Evolutionary conservation across 2,329 filamentous ascomycete genomes (phyloP), one percentile per base, ranked within the genome.

Genomic region (Aureobasidium melanogenum): DNA sequence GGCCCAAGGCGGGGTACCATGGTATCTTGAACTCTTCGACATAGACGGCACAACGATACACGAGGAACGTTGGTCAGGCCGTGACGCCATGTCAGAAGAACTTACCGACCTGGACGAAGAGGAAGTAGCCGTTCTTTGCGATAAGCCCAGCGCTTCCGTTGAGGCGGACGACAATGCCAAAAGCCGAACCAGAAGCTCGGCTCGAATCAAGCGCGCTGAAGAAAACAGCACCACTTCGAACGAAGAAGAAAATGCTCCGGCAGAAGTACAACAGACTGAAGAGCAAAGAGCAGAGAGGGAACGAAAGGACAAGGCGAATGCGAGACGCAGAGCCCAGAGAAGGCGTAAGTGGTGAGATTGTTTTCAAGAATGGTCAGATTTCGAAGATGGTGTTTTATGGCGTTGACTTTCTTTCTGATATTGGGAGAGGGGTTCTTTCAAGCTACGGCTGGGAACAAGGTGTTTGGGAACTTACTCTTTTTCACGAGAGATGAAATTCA

Each of bases 81-180:
- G 86, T 36, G 88, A 92, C 60, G 83, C 80, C 15, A 85, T 93
- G 73, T 95, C 89, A 68, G 92, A 96, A 73, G 69, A 71, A 59
- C 80, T 97, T 24, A 95, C 89, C 61, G 93, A 97, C 70, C 85
- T 97, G 71, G 92, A 96, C 68, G 92, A 97, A 66, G 91, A 95
- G 56, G 90, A 93, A 74, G 79, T 96, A 62, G 86, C 89, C 68
- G 89, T 88, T 52, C 66, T 73, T 22, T 57, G 52, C 32, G 50
- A 57, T 28, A 52, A 48, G n/a, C 55, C 39, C 10, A 43, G 43
- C n/a, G 34, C 50, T 22, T 34, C 46, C 5, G 36, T 38, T 9
- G 60, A 51, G 14, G 58, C 50, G 5, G 57, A 55, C 14, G 61
- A 62, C 30, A 59, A 39, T 17, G 48, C 34, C 17, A 60, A 62